Base-by-base conservation (phyloP, 129 eudicot species). In the Lactuca sativa region DNA sequence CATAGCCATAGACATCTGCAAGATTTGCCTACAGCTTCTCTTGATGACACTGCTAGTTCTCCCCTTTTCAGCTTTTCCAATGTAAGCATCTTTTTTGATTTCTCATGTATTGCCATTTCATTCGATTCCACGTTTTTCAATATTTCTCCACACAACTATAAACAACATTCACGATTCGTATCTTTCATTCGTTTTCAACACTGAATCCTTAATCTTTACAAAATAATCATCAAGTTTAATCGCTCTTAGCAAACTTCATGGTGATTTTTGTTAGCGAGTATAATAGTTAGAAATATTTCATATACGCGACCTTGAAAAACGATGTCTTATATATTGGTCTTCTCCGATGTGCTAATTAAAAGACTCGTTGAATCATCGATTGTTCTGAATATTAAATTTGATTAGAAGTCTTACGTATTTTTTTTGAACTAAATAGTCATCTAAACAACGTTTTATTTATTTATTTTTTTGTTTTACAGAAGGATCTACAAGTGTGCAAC, bases 1-100 rank as follows among this genome's bases (percentile, higher is more conserved):
- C 74, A 73, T 37, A 73, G 74, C 43, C 83, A 76, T 66, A 69
- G 54, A 9, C 77, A 77, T 13, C 15, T 68, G 38, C 77, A 75
- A 77, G 83, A 84, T 61, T 79, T 60, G 64, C 80, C 74, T 66
- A 74, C 56, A 56, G 75, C 69, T 66, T 65, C 74, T 55, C 86
- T 82, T 66, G 95, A 90, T 77, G 97, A 90, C 71, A 90, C 97
- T 74, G 97, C 97, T 33, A 90, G 97, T 78, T 90, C 97, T 53
- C 80, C 95, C 33, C 25, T 84, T 65, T 78, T 67, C 75, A 57
- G 79, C 56, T 73, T 68, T 79, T 60, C 83, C 70, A 52, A 59
- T 68, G 96, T 88, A 85, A 82, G 88, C 70, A 65, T 41, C 80
- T 40, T 17, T 17, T 68, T 44, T 70, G 77, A 47, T 47, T 59